These are phyloP conservation scores for Lagerstroemia speciosa DNA, from an alignment of 345 rosid species.

Conservation along the genomic window DNA sequence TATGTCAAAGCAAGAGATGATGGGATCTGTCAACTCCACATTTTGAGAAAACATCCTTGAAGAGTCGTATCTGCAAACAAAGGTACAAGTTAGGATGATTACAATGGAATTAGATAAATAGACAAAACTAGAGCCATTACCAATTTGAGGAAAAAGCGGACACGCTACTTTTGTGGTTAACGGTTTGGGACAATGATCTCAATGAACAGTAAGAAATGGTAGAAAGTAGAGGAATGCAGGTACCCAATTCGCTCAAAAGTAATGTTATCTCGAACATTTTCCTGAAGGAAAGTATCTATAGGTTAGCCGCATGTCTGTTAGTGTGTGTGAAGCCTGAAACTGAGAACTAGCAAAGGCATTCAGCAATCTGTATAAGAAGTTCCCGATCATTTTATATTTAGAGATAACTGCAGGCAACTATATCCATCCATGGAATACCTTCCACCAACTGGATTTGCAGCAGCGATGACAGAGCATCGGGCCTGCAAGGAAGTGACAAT, in stretches of 20 bases:
- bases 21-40: conserved; percentile 94
- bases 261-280: not conserved
- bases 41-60: conserved; percentile 83
- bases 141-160: not conserved
- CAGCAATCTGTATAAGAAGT: not conserved
- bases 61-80: conserved; percentile 68
- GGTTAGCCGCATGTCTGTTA: too few relatives aligned
- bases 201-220: not conserved
- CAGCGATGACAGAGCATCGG: conserved; percentile 95
- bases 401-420: not conserved
- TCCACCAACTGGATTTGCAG: conserved; percentile 96
- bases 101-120: not conserved
- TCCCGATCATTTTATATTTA: too few relatives aligned
- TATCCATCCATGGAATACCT: conserved; percentile 34
- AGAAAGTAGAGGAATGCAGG: not conserved
- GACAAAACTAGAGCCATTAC: not conserved
- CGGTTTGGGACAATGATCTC: not conserved
- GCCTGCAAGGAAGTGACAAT: conserved; percentile 99
- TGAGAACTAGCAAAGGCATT: not conserved
- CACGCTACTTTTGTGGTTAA: not conserved
- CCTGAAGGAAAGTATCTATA: not conserved
- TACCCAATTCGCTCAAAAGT: too few relatives aligned
- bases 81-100: not conserved
- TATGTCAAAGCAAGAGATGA: conserved; percentile 83
- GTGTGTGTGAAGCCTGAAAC: not conserved